A percentile compares a stretch with the other conserved stretches of the same genome.
Evolutionary conservation across 208 protist species (phyloP).

Genomic region (Leishmania braziliensis): DNA sequence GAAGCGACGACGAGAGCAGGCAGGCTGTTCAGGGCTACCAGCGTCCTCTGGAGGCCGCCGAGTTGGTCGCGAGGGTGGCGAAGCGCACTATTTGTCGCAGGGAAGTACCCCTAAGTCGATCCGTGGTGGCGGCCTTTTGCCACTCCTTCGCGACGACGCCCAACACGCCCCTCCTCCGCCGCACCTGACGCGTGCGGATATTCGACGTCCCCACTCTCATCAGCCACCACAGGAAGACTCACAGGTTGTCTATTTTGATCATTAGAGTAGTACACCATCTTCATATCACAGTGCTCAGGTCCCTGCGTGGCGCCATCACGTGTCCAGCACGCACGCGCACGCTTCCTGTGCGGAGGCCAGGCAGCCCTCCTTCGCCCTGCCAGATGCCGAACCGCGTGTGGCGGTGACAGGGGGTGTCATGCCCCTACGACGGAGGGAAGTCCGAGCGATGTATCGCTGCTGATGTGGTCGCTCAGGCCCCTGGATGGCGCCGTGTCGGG

Average conservation of each 20-base stretch:
- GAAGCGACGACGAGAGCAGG: background rate
- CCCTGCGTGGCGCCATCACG: too few species aligned
- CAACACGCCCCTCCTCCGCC: too few species aligned
- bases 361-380: background rate
- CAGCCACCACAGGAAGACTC: conserved; percentile 52
- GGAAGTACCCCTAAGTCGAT: too few species aligned
- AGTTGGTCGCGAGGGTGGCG: background rate
- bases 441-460: background rate
- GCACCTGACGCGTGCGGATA: conserved; percentile 29
- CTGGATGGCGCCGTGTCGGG: background rate
- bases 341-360: too few species aligned
- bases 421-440: background rate
- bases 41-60: background rate
- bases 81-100: background rate
- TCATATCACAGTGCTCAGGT: background rate
- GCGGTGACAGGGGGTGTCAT: background rate
- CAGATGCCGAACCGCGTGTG: background rate
- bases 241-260: conserved; percentile 81
- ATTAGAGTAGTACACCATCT: conserved; percentile 25
- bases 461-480: background rate
- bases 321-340: too few species aligned
- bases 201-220: conserved; percentile 18
- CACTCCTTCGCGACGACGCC: background rate
- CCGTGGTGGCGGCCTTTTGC: too few species aligned
- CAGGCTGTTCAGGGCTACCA: background rate